Percentiles rank a stretch among this genome's conserved stretches.
Evolutionary conservation across 805 yeast species (phyloP).

Genomic region (Yarrowia sp.): DNA sequence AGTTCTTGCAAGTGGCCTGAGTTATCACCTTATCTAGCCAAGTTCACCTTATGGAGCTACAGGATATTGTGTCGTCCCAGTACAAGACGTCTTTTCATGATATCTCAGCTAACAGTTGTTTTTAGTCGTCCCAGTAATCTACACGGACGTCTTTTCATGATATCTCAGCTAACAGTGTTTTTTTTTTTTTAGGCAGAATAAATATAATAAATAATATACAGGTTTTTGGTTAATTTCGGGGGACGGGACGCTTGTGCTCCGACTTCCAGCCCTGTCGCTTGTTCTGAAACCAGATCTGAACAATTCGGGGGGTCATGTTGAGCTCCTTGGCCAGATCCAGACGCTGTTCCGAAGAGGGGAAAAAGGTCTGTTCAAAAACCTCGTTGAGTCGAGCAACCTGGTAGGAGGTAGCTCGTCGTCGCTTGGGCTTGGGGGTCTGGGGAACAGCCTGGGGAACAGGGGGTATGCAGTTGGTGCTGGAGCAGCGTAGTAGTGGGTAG

Average conservation of each 20-base stretch:
- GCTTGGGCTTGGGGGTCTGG: constrained; percentile 42
- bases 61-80: too few relatives aligned
- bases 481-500: not conserved
- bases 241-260: constrained; percentile 31
- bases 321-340: constrained; percentile 68
- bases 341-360: constrained; percentile 71
- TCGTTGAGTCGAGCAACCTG: constrained; percentile 64
- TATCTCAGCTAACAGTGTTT: too few relatives aligned
- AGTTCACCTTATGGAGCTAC: too few relatives aligned
- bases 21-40: too few relatives aligned
- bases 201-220: constrained; percentile 23
- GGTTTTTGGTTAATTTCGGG: constrained; percentile 27
- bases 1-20: too few relatives aligned
- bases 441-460: not conserved
- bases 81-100: too few relatives aligned
- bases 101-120: too few relatives aligned
- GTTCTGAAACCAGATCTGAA: constrained; percentile 90
- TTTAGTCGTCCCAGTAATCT: too few relatives aligned
- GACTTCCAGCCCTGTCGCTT: constrained; percentile 48
- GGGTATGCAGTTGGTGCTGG: constrained; percentile 18
- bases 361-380: constrained; percentile 72
- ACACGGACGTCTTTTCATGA: too few relatives aligned
- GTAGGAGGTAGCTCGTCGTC: constrained; percentile 76
- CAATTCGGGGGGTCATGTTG: constrained; percentile 82
- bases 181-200: not conserved